Conservation (phyloP, 768 basidiomycete species). For the Grammothele lineata region DNA sequence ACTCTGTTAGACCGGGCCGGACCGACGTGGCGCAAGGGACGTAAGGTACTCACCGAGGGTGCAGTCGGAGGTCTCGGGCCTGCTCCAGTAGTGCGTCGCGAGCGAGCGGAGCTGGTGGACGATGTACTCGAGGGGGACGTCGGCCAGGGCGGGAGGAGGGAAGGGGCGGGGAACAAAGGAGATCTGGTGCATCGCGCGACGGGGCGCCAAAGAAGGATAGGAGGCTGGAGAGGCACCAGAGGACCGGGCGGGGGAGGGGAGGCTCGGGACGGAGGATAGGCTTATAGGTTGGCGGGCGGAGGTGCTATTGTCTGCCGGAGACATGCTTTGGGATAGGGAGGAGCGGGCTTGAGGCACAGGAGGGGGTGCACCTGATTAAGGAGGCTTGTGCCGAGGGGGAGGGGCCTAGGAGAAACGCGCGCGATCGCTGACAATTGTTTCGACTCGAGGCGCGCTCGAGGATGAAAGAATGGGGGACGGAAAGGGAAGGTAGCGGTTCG, state of each 20-base stretch:
- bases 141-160: conserved; percentile 57
- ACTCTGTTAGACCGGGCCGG: too few species aligned
- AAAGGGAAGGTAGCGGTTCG: too few species aligned
- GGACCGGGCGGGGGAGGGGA: conserved; percentile 11
- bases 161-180: conserved; percentile 53
- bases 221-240: conserved; percentile 13
- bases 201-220: conserved; percentile 15
- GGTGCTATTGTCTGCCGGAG: conserved; percentile 23
- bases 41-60: conserved; percentile 51
- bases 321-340: conserved; percentile 19
- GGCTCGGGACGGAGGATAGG: conserved; percentile 7
- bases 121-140: conserved; percentile 71
- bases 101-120: conserved; percentile 62
- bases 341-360: not conserved
- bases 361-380: conserved; percentile 15
- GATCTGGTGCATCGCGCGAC: conserved; percentile 27
- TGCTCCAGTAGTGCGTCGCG: conserved; percentile 70
- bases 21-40: not conserved
- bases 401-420: conserved; percentile 15
- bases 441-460: conserved; percentile 4
- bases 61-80: conserved; percentile 73
- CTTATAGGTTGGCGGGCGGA: conserved; percentile 16
- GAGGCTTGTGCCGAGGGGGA: conserved; percentile 18
- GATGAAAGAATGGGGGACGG: conserved; percentile 6
- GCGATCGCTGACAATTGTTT: conserved; percentile 14